phyloP scores from a whole-genome alignment of 1,139 yeast species.

The Wickerhamomyces sp. region DNA sequence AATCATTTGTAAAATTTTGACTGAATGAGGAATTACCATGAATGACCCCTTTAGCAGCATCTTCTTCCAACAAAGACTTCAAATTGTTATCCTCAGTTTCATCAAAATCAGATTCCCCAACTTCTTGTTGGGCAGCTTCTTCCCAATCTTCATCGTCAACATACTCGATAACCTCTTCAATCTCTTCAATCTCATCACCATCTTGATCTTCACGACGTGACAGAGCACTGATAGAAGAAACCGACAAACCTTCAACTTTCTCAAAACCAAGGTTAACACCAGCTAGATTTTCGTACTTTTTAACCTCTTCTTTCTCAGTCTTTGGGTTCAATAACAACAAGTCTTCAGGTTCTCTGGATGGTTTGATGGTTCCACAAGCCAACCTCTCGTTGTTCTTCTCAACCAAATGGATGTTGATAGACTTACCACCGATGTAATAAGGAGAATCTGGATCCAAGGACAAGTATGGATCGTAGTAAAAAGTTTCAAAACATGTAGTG shows the following conservation, averaged over 20 bases:
- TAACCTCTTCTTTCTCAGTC: conserved; percentile 23
- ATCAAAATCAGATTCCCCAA: background rate
- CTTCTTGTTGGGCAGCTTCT: background rate
- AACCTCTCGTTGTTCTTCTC: conserved; percentile 39
- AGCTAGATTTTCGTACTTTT: conserved; percentile 21
- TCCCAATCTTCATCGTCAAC: conserved; percentile 1
- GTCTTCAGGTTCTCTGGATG: conserved; percentile 24
- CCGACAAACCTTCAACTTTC: too few relatives aligned
- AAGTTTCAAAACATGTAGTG: conserved; percentile 49
- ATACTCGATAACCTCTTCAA: background rate
- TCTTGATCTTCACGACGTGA: conserved; percentile 6
- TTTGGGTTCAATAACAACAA: conserved; percentile 20
- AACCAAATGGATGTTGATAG: conserved; percentile 46
- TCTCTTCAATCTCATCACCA: conserved; percentile 2
- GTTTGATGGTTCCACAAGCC: conserved; percentile 52
- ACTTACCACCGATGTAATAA: conserved; percentile 46
- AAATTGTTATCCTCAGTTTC: background rate
- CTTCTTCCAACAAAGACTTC: conserved; percentile 6
- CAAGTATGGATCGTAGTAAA: conserved; percentile 48
- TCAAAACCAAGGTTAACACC: conserved; percentile 8
- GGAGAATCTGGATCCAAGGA: conserved; percentile 44
- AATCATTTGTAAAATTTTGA: conserved; percentile 28
- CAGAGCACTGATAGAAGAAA: too few relatives aligned
- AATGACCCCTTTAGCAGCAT: conserved; percentile 2
- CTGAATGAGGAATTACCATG: conserved; percentile 2